Percentiles rank a stretch among this genome's conserved stretches.
phyloP scores from a whole-genome alignment of 176 grass and related monocot genomes.

The Melocanna baccifera region DNA sequence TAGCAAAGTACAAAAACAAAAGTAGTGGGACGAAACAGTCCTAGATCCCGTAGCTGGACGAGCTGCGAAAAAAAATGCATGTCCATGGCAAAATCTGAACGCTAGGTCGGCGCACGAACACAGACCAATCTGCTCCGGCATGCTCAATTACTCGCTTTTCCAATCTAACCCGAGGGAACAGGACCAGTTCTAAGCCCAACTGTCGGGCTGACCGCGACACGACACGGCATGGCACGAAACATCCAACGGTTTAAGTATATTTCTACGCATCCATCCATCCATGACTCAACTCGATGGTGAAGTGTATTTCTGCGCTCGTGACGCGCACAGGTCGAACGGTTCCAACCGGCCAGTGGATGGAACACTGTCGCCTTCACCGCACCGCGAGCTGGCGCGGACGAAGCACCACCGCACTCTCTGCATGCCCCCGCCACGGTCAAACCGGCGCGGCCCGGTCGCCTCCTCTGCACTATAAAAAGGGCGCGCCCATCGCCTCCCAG shows the following conservation, averaged over 20 bases:
- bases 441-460: constrained; percentile 13
- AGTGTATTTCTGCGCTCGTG: background rate
- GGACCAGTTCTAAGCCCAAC: background rate
- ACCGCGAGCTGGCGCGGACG: background rate
- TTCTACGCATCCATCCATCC: background rate
- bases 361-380: background rate
- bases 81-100: background rate
- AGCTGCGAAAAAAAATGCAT: background rate
- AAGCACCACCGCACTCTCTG: constrained; percentile 5
- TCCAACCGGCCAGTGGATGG: background rate
- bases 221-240: background rate
- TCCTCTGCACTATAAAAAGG: constrained; percentile 16
- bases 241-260: background rate
- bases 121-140: too few relatives aligned
- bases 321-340: background rate
- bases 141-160: too few relatives aligned
- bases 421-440: background rate
- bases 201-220: background rate
- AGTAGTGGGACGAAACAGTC: too few relatives aligned
- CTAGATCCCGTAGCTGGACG: too few relatives aligned
- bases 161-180: too few relatives aligned
- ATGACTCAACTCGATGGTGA: background rate
- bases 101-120: background rate
- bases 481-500: background rate
- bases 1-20: too few relatives aligned